Conservation (phyloP, 1,284 basidiomycete genomes). For the Uromyces viciae-fabae region DNA sequence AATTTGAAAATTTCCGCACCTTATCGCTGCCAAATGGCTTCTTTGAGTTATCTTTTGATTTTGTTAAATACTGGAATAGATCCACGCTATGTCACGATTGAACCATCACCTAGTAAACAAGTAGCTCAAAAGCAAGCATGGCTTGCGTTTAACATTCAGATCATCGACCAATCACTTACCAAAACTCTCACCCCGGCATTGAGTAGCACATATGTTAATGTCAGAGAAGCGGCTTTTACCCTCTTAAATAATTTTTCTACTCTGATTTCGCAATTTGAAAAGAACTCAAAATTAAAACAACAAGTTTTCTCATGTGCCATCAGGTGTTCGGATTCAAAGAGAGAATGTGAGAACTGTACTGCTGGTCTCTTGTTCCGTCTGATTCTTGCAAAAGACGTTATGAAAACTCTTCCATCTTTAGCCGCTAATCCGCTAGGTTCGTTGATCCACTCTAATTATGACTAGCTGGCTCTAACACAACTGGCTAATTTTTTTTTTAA, state of each 20-base stretch:
- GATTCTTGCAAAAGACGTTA: slow-evolving; percentile 11
- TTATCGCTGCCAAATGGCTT: slow-evolving; percentile 43
- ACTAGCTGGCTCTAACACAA: no score
- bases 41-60: slow-evolving; percentile 27
- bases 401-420: no score
- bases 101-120: neutral
- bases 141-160: slow-evolving; percentile 18
- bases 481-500: slow-evolving; percentile 14
- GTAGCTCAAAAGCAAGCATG: neutral
- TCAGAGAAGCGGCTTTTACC: slow-evolving; percentile 22
- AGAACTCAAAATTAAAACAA: neutral
- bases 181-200: neutral
- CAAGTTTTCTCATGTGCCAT: slow-evolving; percentile 14
- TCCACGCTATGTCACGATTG: neutral
- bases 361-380: slow-evolving; percentile 36
- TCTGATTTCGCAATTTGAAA: neutral
- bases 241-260: neutral
- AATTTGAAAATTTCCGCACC: slow-evolving; percentile 27
- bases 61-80: slow-evolving; percentile 30
- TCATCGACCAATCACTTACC: slow-evolving; percentile 10
- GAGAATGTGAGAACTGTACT: slow-evolving; percentile 33
- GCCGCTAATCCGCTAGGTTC: no score
- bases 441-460: no score
- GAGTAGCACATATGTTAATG: slow-evolving; percentile 38
- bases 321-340: slow-evolving; percentile 8